Conservation (phyloP, 2,329 filamentous ascomycete genomes). For the Sporothrix mexicana region DNA sequence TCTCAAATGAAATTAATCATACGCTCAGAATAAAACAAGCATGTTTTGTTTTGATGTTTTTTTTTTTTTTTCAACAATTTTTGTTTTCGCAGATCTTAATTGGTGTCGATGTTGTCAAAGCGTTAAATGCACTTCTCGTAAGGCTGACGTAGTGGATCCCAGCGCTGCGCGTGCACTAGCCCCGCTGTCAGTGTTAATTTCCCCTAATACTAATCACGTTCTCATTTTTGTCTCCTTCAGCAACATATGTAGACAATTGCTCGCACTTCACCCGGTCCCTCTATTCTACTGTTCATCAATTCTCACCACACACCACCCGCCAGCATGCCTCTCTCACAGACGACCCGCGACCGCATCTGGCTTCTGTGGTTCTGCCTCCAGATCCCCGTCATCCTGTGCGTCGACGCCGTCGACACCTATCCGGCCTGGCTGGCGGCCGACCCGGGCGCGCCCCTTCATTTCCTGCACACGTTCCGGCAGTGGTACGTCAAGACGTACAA, state of each 20-base stretch:
- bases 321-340: conserved; percentile 21
- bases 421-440: conserved; percentile 53
- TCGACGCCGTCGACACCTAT: conserved; percentile 62
- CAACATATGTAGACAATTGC: neutral
- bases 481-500: conserved; percentile 57
- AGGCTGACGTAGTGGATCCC: neutral
- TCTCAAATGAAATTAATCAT: too few species aligned
- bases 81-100: neutral
- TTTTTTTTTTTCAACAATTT: neutral
- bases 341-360: conserved; percentile 43
- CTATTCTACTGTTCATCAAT: neutral
- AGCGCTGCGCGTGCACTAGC: conserved; percentile 1
- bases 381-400: conserved; percentile 44
- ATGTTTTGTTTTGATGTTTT: neutral
- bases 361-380: conserved; percentile 45
- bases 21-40: too few species aligned
- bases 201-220: neutral
- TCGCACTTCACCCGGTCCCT: neutral
- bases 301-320: neutral
- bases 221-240: neutral
- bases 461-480: conserved; percentile 52
- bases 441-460: conserved; percentile 54
- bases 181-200: conserved; percentile 4
- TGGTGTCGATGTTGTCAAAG: neutral
- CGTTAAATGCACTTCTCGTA: neutral